Evolutionary conservation across 2,329 filamentous ascomycete genomes (phyloP).

Genomic region (Hypomyces perniciosus): DNA sequence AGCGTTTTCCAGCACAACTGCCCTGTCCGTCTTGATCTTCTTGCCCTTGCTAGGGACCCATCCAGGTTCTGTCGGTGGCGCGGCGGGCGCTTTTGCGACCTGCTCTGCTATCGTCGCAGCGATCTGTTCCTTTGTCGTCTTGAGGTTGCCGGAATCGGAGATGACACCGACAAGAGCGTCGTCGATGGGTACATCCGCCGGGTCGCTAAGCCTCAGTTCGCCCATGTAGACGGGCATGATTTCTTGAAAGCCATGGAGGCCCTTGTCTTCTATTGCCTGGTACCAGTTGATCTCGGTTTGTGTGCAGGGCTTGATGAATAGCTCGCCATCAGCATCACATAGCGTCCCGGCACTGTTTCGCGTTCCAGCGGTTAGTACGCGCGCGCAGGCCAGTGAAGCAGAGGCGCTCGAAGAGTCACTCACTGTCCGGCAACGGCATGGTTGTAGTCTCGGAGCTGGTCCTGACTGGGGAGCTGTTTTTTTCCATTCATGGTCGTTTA

Average conservation of each 20-base stretch:
- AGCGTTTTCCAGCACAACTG: constrained; percentile 81
- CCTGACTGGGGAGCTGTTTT: constrained; percentile 44
- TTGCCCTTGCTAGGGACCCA: constrained; percentile 47
- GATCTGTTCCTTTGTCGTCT: constrained; percentile 29
- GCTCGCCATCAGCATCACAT: constrained; percentile 71
- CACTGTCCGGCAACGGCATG: constrained; percentile 82
- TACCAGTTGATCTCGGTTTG: constrained; percentile 84
- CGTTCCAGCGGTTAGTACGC: not conserved
- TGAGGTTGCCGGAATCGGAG: constrained; percentile 29
- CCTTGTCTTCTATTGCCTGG: constrained; percentile 54
- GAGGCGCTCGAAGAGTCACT: constrained; percentile 32
- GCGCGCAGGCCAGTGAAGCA: not conserved
- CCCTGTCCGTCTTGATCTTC: constrained; percentile 68
- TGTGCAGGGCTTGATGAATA: constrained; percentile 94
- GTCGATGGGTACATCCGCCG: constrained; percentile 42
- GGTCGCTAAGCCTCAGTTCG: constrained; percentile 62
- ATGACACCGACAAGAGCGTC: constrained; percentile 41
- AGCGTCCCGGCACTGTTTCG: constrained; percentile 75
- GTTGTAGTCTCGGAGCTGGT: constrained; percentile 62
- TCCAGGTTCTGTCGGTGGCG: not conserved
- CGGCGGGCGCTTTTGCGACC: constrained; percentile 19
- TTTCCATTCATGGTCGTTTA: constrained; percentile 7
- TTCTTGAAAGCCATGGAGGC: constrained; percentile 67
- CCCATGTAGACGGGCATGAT: constrained; percentile 86
- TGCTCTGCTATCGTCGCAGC: constrained; percentile 28